Percentiles rank a stretch among this genome's conserved stretches.
Conservation (phyloP, 179 eudicot species). For the Vitellaria paradoxa region DNA sequence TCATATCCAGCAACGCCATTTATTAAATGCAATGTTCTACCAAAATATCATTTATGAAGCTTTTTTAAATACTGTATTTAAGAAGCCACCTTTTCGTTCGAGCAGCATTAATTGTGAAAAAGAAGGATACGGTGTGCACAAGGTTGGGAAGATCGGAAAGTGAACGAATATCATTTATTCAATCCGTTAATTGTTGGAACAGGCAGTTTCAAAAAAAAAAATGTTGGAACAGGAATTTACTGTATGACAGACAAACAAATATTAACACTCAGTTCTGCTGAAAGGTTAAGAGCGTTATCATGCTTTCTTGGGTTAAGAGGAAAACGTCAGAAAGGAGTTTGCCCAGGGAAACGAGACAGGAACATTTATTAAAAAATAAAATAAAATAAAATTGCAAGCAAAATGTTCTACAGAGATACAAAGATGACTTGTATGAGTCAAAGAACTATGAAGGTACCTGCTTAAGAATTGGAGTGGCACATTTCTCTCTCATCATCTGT, state of each 20-base stretch:
- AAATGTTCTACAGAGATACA: too few relatives aligned
- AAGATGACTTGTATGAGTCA: too few relatives aligned
- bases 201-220: too few relatives aligned
- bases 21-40: background rate
- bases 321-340: background rate
- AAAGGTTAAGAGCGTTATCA: too few relatives aligned
- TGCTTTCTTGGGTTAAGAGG: too few relatives aligned
- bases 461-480: conserved; percentile 78
- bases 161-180: conserved; percentile 1
- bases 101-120: background rate
- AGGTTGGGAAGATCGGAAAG: background rate
- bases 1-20: too few relatives aligned
- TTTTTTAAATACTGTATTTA: background rate
- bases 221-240: too few relatives aligned
- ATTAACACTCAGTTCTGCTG: too few relatives aligned
- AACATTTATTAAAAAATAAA: too few relatives aligned
- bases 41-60: background rate
- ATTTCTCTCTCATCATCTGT: conserved; percentile 68
- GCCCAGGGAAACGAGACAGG: background rate
- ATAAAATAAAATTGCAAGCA: too few relatives aligned
- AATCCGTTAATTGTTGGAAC: too few relatives aligned
- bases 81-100: background rate
- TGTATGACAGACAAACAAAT: too few relatives aligned
- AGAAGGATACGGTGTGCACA: background rate
- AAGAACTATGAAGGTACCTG: conserved; percentile 50